phyloP scores from a whole-genome alignment of 306 rosid genomes.

The Inga leiocalycina region DNA sequence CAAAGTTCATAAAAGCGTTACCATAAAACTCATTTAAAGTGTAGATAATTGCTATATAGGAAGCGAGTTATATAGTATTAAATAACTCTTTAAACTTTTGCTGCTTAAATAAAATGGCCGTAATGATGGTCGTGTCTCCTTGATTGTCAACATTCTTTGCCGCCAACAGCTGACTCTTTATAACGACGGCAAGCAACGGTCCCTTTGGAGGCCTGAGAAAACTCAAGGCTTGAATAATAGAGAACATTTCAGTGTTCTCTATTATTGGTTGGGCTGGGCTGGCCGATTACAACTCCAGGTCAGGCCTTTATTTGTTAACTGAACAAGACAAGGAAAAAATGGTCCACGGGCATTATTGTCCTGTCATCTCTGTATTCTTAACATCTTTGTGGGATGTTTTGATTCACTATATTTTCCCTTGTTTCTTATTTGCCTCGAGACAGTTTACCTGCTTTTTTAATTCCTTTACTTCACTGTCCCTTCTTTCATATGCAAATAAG shows the following conservation, averaged over 20 bases:
- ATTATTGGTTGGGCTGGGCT: slow-evolving; percentile 20
- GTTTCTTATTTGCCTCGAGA: slow-evolving; percentile 2
- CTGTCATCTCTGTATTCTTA: slow-evolving; percentile 2
- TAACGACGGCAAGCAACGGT: neutral
- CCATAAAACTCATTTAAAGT: neutral
- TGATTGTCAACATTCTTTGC: slow-evolving; percentile 28
- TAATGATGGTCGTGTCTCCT: slow-evolving; percentile 32
- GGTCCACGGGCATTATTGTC: slow-evolving; percentile 42
- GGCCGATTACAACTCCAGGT: slow-evolving; percentile 7
- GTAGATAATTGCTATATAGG: neutral
- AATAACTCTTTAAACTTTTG: neutral
- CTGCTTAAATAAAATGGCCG: slow-evolving; percentile 3
- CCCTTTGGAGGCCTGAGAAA: slow-evolving; percentile 22
- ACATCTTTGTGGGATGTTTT: slow-evolving; percentile 6
- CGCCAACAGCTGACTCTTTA: slow-evolving; percentile 2
- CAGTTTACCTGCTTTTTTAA: slow-evolving; percentile 6
- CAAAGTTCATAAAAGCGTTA: slow-evolving; percentile 12
- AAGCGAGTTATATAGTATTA: neutral
- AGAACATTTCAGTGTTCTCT: neutral
- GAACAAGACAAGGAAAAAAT: neutral
- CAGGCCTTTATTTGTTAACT: slow-evolving; percentile 8
- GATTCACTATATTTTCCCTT: neutral
- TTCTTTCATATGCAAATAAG: slow-evolving; percentile 15
- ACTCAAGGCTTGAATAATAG: slow-evolving; percentile 27
- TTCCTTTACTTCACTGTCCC: slow-evolving; percentile 33